A percentile compares a stretch with the other conserved stretches of the same genome.
Conservation (phyloP, 2,329 filamentous ascomycete species). For the Neonectria coccinea region DNA sequence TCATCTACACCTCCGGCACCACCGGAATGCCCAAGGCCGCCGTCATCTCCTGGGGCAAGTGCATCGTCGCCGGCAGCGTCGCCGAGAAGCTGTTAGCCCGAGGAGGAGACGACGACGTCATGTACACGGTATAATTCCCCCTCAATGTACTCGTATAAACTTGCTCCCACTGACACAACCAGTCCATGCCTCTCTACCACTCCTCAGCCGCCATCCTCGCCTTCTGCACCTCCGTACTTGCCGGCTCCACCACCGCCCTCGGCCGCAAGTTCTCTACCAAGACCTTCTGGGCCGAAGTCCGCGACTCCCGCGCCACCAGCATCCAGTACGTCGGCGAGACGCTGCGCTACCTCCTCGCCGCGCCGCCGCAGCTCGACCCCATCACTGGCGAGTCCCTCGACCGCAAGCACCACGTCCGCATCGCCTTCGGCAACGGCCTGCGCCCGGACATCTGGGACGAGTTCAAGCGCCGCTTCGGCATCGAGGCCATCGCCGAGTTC, state of each 20-base stretch:
- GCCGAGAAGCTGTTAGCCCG: constrained; percentile 64
- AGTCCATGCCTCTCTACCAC: constrained; percentile 93
- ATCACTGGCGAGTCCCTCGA: constrained; percentile 76
- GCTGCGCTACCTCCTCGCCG: constrained; percentile 81
- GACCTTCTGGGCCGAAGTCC: constrained; percentile 81
- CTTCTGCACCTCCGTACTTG: constrained; percentile 69
- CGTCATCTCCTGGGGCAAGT: constrained; percentile 79
- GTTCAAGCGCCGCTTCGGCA: constrained; percentile 84
- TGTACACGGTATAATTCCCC: constrained; percentile 73
- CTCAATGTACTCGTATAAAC: no score
- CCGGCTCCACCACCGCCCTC: constrained; percentile 75
- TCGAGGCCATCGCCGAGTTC: constrained; percentile 81
- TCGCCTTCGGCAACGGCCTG: constrained; percentile 87
- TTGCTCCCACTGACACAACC: background rate
- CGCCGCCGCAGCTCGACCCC: constrained; percentile 71
- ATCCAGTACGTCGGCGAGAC: constrained; percentile 93
- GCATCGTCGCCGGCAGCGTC: constrained; percentile 59
- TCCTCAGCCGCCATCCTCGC: constrained; percentile 80
- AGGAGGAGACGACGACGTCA: constrained; percentile 71
- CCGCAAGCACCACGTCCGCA: constrained; percentile 75
- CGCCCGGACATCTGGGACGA: constrained; percentile 86
- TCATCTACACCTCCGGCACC: constrained; percentile 89
- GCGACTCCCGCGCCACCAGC: constrained; percentile 76
- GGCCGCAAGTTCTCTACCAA: constrained; percentile 83
- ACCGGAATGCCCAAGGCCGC: constrained; percentile 87